Conservation (phyloP, 495 filamentous ascomycete genomes). For the Cetradonia linearis region DNA sequence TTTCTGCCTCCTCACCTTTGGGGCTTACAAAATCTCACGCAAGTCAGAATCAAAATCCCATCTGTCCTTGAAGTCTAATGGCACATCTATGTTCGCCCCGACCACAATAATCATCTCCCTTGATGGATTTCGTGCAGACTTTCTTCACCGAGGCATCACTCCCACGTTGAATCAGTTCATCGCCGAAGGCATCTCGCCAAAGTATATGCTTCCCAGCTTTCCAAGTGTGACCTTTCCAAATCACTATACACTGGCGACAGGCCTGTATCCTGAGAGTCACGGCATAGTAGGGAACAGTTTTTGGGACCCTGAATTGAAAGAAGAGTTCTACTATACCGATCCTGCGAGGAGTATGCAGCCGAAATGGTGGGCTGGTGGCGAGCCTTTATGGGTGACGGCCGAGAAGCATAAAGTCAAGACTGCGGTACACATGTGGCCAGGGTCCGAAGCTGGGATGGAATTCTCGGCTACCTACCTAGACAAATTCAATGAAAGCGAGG, state of each 20-base stretch:
- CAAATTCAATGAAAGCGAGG: conserved; percentile 69
- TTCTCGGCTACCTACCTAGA: conserved; percentile 69
- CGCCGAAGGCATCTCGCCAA: conserved; percentile 73
- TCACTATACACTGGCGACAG: conserved; percentile 89
- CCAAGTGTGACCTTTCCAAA: conserved; percentile 97
- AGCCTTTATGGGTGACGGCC: conserved; percentile 88
- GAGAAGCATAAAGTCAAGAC: conserved; percentile 63
- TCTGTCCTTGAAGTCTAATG: conserved; percentile 52
- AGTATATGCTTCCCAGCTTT: conserved; percentile 87
- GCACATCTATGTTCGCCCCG: conserved; percentile 73
- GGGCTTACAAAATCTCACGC: conserved; percentile 40
- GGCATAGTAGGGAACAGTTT: conserved; percentile 92
- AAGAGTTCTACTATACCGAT: conserved; percentile 82
- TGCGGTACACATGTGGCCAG: conserved; percentile 98
- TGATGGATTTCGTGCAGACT: conserved; percentile 96
- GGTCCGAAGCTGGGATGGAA: conserved; percentile 69
- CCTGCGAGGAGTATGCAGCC: conserved; percentile 58
- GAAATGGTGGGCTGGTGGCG: conserved; percentile 83
- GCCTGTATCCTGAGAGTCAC: conserved; percentile 84
- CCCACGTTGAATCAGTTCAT: conserved; percentile 73
- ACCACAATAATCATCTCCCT: conserved; percentile 92
- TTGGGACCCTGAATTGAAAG: conserved; percentile 65
- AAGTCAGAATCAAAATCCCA: conserved; percentile 26
- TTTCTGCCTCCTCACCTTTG: conserved; percentile 43
- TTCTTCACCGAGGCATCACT: conserved; percentile 71